Percentiles rank a stretch among this genome's conserved stretches.
Evolutionary conservation across 1,139 yeast genomes (phyloP).

Genomic region (Saccharomycopsis phalli): DNA sequence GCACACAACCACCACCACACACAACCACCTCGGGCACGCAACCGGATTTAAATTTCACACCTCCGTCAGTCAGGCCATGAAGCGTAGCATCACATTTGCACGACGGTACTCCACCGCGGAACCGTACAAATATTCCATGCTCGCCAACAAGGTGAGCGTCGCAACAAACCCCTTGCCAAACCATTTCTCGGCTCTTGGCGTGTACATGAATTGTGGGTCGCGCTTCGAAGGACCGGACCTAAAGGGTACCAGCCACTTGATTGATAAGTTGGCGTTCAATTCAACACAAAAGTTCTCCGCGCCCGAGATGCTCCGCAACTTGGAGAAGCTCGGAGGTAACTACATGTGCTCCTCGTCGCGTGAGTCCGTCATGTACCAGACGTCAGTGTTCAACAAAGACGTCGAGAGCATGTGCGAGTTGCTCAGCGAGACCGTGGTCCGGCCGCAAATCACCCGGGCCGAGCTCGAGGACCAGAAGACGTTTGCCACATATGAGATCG

Average conservation of each 20-base stretch:
- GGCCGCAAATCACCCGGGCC: conserved; percentile 57
- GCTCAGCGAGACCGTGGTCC: conserved; percentile 70
- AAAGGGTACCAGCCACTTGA: conserved; percentile 71
- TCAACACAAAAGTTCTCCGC: conserved; percentile 60
- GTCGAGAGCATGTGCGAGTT: conserved; percentile 75
- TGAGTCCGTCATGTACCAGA: conserved; percentile 88
- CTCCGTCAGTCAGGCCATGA: too few species aligned
- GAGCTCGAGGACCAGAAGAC: conserved; percentile 69
- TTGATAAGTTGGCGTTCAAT: conserved; percentile 83
- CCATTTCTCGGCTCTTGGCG: conserved; percentile 85
- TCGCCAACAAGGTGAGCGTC: conserved; percentile 71
- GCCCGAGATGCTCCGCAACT: conserved; percentile 61
- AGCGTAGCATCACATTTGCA: too few species aligned
- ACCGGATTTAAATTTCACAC: too few species aligned
- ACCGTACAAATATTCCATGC: conserved; percentile 34
- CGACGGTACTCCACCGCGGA: conserved; percentile 4
- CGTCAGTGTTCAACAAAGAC: conserved; percentile 83
- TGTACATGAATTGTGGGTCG: conserved; percentile 86
- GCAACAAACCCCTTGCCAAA: conserved; percentile 86
- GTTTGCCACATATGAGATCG: conserved; percentile 74
- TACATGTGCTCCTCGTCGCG: conserved; percentile 91
- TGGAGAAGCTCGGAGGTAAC: conserved; percentile 85
- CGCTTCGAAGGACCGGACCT: conserved; percentile 54
- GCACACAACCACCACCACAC: too few species aligned
- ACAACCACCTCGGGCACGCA: too few species aligned